Evolutionary conservation across 2,329 filamentous ascomycete genomes (phyloP), one percentile per base, ranked within the genome.

Genomic region (Fusarium duplospermum): DNA sequence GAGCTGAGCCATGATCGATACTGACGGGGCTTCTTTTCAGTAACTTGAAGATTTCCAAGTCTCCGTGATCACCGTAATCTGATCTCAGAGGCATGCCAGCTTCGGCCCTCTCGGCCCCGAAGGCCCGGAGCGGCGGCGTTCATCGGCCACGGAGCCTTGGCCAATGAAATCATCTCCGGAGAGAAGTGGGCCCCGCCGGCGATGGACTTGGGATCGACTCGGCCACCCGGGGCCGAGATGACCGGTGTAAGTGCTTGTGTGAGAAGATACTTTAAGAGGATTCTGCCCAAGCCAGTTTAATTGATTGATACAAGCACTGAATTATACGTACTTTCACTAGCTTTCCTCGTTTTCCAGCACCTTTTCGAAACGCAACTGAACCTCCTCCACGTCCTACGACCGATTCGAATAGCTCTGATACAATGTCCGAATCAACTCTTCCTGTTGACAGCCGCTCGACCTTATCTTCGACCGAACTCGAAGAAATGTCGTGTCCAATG

Each of bases 81-180:
- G n/a, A 57, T 36, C 31, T 36, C 9, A 20, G 20, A 35, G 31
- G 20, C 52, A 57, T 57, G 29, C 14, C 20, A 31, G 20, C 31
- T 58, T 38, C 56, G 56, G 56, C 35, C 33, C 33, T 58, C 56
- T 58, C 56, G 56, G 56, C 56, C 56, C 56, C 56, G 56, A 58
- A n/a, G 56, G 56, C 14, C 56, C 47, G 47, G 47, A 16, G 10
- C 47, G 24, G 47, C 22, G 42, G 22, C 8, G 8, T 24, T 47
- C 22, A 52, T 50, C 22, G 31, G 45, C 24, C 24, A 27, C 24
- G 45, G 22, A 24, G 14, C 2, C 16, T 47, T 27, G 33, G 20
- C 54, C 56, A 58, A 58, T 58, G 33, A 58, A 27, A 58, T 58
- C 56, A 8, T 38, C 14, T 35, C 56, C 33, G 56, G 33, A 6